Base-by-base conservation (phyloP, 1,284 basidiomycete species). In the Malassezia cuniculi region DNA sequence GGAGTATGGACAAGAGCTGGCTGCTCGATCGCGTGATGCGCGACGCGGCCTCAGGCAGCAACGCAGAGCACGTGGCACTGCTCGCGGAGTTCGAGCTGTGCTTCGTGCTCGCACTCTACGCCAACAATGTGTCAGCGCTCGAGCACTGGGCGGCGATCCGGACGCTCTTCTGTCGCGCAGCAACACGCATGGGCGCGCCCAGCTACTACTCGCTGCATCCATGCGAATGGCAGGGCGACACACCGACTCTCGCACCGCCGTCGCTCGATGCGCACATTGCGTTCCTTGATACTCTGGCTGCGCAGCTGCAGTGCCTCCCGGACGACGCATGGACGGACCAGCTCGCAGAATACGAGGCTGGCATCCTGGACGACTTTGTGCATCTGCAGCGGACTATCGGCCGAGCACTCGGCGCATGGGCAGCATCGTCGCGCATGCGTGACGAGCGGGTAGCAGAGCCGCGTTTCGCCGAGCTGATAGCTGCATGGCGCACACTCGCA, bases 1-100 rank as follows among this genome's bases (percentile, higher is more conserved):
- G 52, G 52, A 57, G 53, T 28, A 35, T 49, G n/a, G 60, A 64
- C 51, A 64, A 64, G 38, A 60, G 59, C 31, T 64, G 53, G 53
- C 42, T 61, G 6, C 45, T 64, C 1, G 31, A 31, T 16, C 41
- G 60, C 11, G 49, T 60, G 1, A 39, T 55, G 7, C 15, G 28
- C 12, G 50, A 52, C n/a, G 39, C 48, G 15, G 27, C 22, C 9
- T 15, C 22, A 7, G 42, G 20, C 22, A 10, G 21, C 21, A 25
- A 19, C 17, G 15, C 26, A n/a, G 12, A 17, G 15, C 21, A 32
- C 26, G 27, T 6, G 14, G 27, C 30, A 8, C 38, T 48, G 12
- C 34, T 48, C 22, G 26, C 36, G 4, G 56, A 59, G 36, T 20
- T 50, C 20, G 54, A 59, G 33, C 50, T 59, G 8, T 34, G 41